Base-by-base conservation (phyloP, 2,329 filamentous ascomycete species). In the Ploettnerulaceae sp. region DNA sequence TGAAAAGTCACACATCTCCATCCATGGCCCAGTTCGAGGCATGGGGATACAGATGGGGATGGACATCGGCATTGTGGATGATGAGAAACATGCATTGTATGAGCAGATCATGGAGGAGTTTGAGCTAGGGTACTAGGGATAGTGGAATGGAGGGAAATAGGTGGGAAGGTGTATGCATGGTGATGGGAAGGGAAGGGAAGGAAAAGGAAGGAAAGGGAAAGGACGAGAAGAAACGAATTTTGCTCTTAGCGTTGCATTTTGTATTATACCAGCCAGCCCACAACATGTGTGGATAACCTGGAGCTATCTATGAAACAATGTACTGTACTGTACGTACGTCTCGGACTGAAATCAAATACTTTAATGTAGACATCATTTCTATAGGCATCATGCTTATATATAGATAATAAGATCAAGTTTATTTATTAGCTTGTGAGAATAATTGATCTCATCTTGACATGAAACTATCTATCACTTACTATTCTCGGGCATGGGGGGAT, bases 21-120 rank as follows among this genome's bases (percentile, higher is more conserved):
- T 9, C 14, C 12, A 9, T 3, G 33, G 17, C 2, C 26, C 14
- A 12, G 14, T 14, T 15, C 9, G 28, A 24, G 34, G 21, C 4
- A 17, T 22, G 18, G 32, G 14, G 5, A 17, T 22, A 26, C 14
- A 18, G 2, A 36, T 47, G 9, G 37, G 36, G 2, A 31, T 41
- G 17, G 42, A 29, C 2, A 40, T 48, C 17, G 24, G 45, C 14
- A 41, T 48, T 21, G 15, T 48, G 20, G 39, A 41, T 28, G 45
- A 48, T 21, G 45, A 48, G 38, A 38, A 42, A 26, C 31, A 33
- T n/a, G 21, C 20, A n/a, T 15, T 48, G 25, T 48, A 48, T 38
- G n/a, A 43, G 32, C 29, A 47, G 24, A 36, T 41, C 22, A 48
- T 48, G 45, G 45, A 48, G 45, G 45, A 48, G 38, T 48, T 42